Evolutionary conservation across 2,329 filamentous ascomycete species (phyloP), one percentile per base, ranked within the genome.

Genomic region (Diaporthe citrichinensis): DNA sequence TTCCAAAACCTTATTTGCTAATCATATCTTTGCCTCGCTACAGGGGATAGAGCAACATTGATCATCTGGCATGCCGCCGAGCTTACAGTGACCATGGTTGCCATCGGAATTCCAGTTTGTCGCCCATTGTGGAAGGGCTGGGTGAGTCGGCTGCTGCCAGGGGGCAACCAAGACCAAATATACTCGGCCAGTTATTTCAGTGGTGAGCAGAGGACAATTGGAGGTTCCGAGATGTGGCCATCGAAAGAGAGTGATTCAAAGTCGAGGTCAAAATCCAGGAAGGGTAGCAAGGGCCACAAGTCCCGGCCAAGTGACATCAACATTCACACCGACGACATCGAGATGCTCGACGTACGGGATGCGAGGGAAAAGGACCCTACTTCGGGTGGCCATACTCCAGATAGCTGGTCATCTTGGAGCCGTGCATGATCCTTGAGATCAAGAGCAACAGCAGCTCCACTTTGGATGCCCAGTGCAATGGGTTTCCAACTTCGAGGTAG

Each of bases 61-160:
- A 28, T 73, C n/a, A 55, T 73, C 23, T 73, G 71, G 71, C 71
- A 73, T 25, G 71, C 71, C 7, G 71, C 71, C 2, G 71, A 73
- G 71, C 46, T 73, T 3, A 73, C 71, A 10, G 71, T 73, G 3
- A 73, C 71, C 10, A 73, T 73, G 46, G 71, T 73, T 7, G 58
- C 57, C 44, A 73, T 73, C 12, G 58, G 71, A 20, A 67, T 73
- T 12, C 71, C 71, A 9, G 71, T 73, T 12, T 73, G 71, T 12
- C 58, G 58, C 4, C 71, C 71, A 3, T 25, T 73, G n/a, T 73
- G 71, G 71, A 73, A 73, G 59, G 36, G 39, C 9, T 67, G 58
- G 58, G 71, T 73, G 17, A 55, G 41, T 25, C 58, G 58, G 20
- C 12, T 73, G 3, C 44, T 73, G 15, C 55, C 71, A 25, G 58